Conservation (phyloP, 345 rosid species). For the Cochlearia excelsa region DNA sequence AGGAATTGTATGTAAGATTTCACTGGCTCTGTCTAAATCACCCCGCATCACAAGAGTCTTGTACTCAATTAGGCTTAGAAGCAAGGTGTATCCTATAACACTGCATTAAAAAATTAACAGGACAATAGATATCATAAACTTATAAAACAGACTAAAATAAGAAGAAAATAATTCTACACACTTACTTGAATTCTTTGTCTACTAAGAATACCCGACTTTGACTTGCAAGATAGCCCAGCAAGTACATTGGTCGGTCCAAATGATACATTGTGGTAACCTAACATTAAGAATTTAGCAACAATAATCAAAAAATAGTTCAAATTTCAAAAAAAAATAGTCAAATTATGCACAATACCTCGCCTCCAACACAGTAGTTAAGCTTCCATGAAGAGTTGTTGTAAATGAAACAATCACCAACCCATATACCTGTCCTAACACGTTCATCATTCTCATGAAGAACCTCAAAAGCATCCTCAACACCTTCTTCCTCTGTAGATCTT, state of each 20-base stretch:
- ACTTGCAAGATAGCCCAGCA: slow-evolving; percentile 93
- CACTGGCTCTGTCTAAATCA: slow-evolving; percentile 74
- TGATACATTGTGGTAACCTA: slow-evolving; percentile 98
- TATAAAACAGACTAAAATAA: slow-evolving; percentile 17
- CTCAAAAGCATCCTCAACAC: slow-evolving; percentile 99
- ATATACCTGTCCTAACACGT: slow-evolving; percentile 95
- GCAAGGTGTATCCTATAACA: slow-evolving; percentile 78
- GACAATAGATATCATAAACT: slow-evolving; percentile 22
- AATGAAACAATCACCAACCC: slow-evolving; percentile 99
- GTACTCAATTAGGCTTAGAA: slow-evolving; percentile 88
- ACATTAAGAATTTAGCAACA: slow-evolving; percentile 30
- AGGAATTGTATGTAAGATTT: slow-evolving; percentile 78
- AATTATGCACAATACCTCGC: slow-evolving; percentile 64
- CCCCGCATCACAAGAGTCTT: slow-evolving; percentile 98
- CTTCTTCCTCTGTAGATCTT: slow-evolving; percentile 88
- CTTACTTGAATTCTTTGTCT: slow-evolving; percentile 99
- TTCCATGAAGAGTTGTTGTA: slow-evolving; percentile 97
- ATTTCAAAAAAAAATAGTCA: slow-evolving; percentile 14
- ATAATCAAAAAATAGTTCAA: background rate
- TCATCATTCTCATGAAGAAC: slow-evolving; percentile 98
- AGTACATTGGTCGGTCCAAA: slow-evolving; percentile 99
- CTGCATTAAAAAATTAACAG: slow-evolving; percentile 40
- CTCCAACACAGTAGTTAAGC: slow-evolving; percentile 98
- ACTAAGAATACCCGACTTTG: slow-evolving; percentile 97
- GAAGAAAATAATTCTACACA: slow-evolving; percentile 2